A percentile compares a stretch with the other conserved stretches of the same genome.
Conservation (phyloP, 2,329 filamentous ascomycete genomes). For the Cordyceps pruinosa region DNA sequence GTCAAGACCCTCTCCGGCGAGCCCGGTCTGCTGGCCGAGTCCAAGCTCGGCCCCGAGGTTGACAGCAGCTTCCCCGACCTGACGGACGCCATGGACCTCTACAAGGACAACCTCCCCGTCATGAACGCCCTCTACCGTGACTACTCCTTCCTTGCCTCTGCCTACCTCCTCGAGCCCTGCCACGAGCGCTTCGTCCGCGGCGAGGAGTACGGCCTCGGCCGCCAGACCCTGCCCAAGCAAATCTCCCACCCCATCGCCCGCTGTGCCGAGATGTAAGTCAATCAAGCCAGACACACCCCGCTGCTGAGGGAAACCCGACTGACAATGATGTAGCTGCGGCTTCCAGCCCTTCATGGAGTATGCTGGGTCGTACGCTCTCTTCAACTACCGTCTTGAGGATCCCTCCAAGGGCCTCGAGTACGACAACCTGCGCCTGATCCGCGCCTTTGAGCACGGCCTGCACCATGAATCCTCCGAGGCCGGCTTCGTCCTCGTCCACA, state of each 20-base stretch:
- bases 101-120: slow-evolving; percentile 64
- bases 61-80: slow-evolving; percentile 70
- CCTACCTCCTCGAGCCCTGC: slow-evolving; percentile 87
- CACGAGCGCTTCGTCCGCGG: slow-evolving; percentile 66
- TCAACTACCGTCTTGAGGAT: slow-evolving; percentile 57
- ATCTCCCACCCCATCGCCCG: slow-evolving; percentile 77
- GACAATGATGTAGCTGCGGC: slow-evolving; percentile 40
- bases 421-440: slow-evolving; percentile 71
- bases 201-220: slow-evolving; percentile 69
- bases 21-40: slow-evolving; percentile 69
- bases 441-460: slow-evolving; percentile 84
- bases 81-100: slow-evolving; percentile 63
- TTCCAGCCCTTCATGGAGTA: slow-evolving; percentile 94
- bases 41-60: slow-evolving; percentile 68
- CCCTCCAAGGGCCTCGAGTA: slow-evolving; percentile 51
- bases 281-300: too few relatives aligned
- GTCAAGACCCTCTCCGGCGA: slow-evolving; percentile 66
- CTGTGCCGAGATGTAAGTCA: slow-evolving; percentile 73
- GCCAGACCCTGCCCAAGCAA: slow-evolving; percentile 63
- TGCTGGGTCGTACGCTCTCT: slow-evolving; percentile 61
- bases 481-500: slow-evolving; percentile 90
- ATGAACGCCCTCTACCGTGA: slow-evolving; percentile 86
- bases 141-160: slow-evolving; percentile 84
- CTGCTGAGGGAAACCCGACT: too few relatives aligned
- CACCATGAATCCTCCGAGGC: slow-evolving; percentile 85